A percentile compares a stretch with the other conserved stretches of the same genome.
phyloP scores from a whole-genome alignment of 2,329 filamentous ascomycete genomes.

The Pestalotiopsis sp. region DNA sequence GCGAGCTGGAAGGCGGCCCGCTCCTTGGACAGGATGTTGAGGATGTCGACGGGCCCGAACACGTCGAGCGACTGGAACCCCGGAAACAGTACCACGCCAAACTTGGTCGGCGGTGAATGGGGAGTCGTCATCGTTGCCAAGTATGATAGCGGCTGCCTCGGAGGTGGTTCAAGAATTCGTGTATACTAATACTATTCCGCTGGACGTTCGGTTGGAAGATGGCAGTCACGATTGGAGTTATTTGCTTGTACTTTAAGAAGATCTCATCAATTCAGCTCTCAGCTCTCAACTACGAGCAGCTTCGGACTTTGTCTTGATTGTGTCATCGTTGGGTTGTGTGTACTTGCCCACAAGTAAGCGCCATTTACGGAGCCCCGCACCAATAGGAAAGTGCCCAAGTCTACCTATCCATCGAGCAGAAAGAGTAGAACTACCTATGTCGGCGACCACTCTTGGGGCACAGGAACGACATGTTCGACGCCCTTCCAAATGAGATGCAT shows the following conservation, averaged over 20 bases:
- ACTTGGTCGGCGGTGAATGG: slow-evolving; percentile 28
- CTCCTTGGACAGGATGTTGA: slow-evolving; percentile 42
- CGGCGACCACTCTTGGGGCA: neutral
- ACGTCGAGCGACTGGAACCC: slow-evolving; percentile 48
- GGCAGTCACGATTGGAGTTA: neutral
- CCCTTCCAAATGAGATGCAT: neutral
- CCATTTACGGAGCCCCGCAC: neutral
- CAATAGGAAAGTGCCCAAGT: neutral
- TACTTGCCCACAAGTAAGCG: neutral
- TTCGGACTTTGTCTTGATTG: neutral
- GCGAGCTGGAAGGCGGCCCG: slow-evolving; percentile 40
- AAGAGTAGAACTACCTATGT: neutral
- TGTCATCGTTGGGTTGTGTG: neutral
- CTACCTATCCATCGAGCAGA: neutral
- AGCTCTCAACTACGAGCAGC: neutral
- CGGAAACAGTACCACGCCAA: slow-evolving; percentile 47
- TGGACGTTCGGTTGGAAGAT: no score
- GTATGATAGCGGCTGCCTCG: neutral
- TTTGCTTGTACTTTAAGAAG: neutral
- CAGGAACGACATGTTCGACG: neutral
- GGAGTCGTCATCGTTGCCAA: neutral
- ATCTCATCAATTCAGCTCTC: neutral
- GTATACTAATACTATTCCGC: no score
- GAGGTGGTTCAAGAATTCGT: neutral
- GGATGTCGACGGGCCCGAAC: slow-evolving; percentile 48